A percentile compares a stretch with the other conserved stretches of the same genome.
Evolutionary conservation across 441 rosid genomes (phyloP).

Genomic region (Arabidopsis hybrid): DNA sequence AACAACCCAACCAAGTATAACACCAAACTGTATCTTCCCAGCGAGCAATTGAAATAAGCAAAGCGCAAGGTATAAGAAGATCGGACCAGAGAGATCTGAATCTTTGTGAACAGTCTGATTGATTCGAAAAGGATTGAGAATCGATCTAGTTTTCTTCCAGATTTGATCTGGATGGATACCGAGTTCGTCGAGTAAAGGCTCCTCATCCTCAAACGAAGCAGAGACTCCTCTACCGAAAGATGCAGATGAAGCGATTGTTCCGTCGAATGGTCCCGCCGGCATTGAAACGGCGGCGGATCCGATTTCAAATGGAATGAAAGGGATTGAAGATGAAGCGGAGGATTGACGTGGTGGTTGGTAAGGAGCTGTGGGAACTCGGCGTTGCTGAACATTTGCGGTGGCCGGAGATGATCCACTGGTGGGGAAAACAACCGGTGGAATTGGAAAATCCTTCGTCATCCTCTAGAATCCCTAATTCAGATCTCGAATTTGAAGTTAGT

Average conservation of each 20-base stretch:
- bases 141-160: constrained; percentile 77
- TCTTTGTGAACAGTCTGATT: constrained; percentile 63
- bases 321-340: constrained; percentile 55
- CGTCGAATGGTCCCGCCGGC: constrained; percentile 51
- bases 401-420: constrained; percentile 62
- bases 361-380: constrained; percentile 68
- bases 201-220: constrained; percentile 64
- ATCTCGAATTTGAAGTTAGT: not conserved
- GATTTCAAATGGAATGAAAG: constrained; percentile 80
- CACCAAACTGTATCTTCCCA: constrained; percentile 80
- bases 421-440: constrained; percentile 84
- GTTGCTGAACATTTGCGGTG: constrained; percentile 48
- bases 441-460: constrained; percentile 68
- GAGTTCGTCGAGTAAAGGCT: constrained; percentile 84
- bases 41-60: constrained; percentile 77
- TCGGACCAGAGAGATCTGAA: constrained; percentile 83
- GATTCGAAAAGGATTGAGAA: constrained; percentile 71
- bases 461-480: not conserved
- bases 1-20: constrained; percentile 81
- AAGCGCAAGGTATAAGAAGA: constrained; percentile 66
- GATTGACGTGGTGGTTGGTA: constrained; percentile 67
- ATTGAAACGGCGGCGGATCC: constrained; percentile 57
- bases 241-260: constrained; percentile 37
- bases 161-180: constrained; percentile 88
- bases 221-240: constrained; percentile 23